Evolutionary conservation across 1,284 basidiomycete species (phyloP), one percentile per base, ranked within the genome.

Genomic region (Schizophyllum amplum): DNA sequence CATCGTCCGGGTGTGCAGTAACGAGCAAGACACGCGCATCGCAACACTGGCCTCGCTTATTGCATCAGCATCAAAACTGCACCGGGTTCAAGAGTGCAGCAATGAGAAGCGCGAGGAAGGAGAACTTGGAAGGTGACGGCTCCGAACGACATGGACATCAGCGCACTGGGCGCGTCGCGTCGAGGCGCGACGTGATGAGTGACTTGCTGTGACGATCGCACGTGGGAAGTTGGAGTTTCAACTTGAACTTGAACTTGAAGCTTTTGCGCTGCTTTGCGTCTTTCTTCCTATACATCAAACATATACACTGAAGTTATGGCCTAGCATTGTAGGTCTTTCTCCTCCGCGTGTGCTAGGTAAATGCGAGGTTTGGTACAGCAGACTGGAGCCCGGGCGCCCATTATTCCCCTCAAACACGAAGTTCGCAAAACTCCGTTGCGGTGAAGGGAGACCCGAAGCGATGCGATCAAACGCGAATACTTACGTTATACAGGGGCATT

Each of bases 1-100:
- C 94, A 67, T 96, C 94, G 67, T 96, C 94, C 1, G 92, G 92
- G 65, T 95, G 92, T 9, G 92, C 91, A 0, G 90, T 94, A 50
- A 95, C 71, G 1, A 94, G 67, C 24, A 95, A 75, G 48, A 88
- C 63, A 20, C 70, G 70, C n/a, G 55, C 54, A 23, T 58, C 57
- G 54, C 60, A 63, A 17, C 59, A 17, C 56, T 54, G 42, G 59
- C 46, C 26, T 13, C 49, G 22, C 42, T 15, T 3, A 54, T 21
- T 20, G 17, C 49, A 24, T 54, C n/a, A 55, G 20, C 23, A 9
- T 42, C 17, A 2, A 42, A 17, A n/a, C 17, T 42, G 13, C 7
- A 17, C 33, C 7, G 33, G 33, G 33, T 9, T 2, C 17, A 17
- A 42, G 3, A 42, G 33, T 9, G 33, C 7, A 17, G 13, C 13